phyloP scores from a whole-genome alignment of 2,329 filamentous ascomycete species.

The Orbilia blumenaviensis region DNA sequence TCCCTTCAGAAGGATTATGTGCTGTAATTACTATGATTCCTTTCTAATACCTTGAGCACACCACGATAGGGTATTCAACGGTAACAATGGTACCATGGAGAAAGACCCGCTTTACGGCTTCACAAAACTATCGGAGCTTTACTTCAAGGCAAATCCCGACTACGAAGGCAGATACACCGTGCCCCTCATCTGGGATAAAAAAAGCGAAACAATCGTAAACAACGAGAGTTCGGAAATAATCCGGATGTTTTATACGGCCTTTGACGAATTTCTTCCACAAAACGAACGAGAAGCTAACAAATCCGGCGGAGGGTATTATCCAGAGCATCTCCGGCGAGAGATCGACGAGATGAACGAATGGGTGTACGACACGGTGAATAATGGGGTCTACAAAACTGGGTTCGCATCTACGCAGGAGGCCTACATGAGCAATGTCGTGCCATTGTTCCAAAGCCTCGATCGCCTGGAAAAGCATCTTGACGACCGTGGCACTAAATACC shows the following conservation, averaged over 20 bases:
- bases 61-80: conserved; percentile 35
- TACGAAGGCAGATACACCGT: conserved; percentile 87
- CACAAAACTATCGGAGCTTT: conserved; percentile 79
- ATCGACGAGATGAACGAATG: conserved; percentile 47
- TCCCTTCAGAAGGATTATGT: no score
- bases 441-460: conserved; percentile 45
- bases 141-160: conserved; percentile 76
- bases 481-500: conserved; percentile 68
- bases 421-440: conserved; percentile 68
- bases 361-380: conserved; percentile 69
- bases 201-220: conserved; percentile 78
- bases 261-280: conserved; percentile 70
- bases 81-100: conserved; percentile 31
- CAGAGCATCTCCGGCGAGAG: conserved; percentile 29
- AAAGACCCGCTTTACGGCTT: conserved; percentile 74
- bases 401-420: conserved; percentile 85
- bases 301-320: conserved; percentile 24
- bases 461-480: conserved; percentile 62
- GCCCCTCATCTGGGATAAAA: conserved; percentile 83
- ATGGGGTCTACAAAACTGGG: conserved; percentile 72
- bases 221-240: conserved; percentile 94
- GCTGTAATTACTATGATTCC: no score
- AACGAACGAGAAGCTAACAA: conserved; percentile 68
- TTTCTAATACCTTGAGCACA: not conserved
- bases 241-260: conserved; percentile 84